These are phyloP conservation scores for Fusarium acutatum DNA, from an alignment of 2,329 filamentous ascomycete genomes.

Conservation along the genomic window DNA sequence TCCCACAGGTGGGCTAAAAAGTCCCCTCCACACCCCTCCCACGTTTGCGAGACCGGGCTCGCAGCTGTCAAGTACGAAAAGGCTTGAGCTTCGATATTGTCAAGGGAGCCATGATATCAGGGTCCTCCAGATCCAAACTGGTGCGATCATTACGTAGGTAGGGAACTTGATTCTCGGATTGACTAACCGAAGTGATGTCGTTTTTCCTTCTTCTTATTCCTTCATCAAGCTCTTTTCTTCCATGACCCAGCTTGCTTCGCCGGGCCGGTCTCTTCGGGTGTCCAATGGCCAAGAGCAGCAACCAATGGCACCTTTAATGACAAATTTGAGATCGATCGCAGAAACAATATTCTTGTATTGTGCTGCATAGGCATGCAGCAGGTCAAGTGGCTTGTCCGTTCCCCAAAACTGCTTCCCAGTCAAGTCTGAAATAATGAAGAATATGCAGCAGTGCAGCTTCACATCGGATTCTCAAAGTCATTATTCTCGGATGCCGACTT, in stretches of 20 bases:
- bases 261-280: background rate
- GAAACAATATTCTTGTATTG: background rate
- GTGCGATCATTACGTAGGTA: background rate
- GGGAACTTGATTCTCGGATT: background rate
- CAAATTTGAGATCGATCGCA: background rate
- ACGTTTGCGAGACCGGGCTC: background rate
- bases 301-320: background rate
- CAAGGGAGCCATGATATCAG: background rate
- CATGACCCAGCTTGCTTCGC: background rate
- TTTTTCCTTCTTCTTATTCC: background rate
- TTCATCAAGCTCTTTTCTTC: background rate
- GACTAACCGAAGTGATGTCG: background rate
- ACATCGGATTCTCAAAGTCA: background rate
- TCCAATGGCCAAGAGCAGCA: background rate
- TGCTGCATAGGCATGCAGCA: background rate
- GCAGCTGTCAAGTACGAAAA: constrained; percentile 1
- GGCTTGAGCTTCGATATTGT: background rate
- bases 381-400: background rate
- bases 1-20: constrained; percentile 23
- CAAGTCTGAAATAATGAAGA: background rate
- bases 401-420: background rate
- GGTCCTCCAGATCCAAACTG: background rate
- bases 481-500: background rate
- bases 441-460: background rate
- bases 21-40: background rate